Evolutionary conservation across 441 rosid genomes (phyloP).

Genomic region (Syzygium malaccense): DNA sequence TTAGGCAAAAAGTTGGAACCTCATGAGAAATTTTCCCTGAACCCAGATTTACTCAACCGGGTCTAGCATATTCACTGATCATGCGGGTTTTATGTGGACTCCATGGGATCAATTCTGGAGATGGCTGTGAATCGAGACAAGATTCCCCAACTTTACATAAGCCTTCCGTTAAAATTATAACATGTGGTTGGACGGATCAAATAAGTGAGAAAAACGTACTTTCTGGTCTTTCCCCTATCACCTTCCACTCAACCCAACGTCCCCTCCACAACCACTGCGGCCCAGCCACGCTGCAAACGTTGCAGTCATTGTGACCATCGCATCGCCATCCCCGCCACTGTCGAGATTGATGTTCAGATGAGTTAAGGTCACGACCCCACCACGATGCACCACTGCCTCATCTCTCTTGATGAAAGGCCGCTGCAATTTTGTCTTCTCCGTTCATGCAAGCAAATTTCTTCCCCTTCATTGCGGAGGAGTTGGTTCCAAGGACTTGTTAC

Average conservation of each 20-base stretch:
- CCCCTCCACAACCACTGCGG: background rate
- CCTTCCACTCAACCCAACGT: background rate
- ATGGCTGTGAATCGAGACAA: background rate
- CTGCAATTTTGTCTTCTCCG: background rate
- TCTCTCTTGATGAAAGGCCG: background rate
- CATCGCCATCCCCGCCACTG: background rate
- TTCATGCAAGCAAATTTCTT: background rate
- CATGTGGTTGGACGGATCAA: background rate
- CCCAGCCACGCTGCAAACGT: background rate
- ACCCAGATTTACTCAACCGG: too few species aligned
- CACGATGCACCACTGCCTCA: background rate
- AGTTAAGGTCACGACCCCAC: background rate
- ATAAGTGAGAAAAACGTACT: background rate
- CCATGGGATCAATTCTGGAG: rapidly evolving
- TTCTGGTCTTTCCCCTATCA: background rate
- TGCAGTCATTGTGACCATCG: background rate
- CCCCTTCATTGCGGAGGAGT: background rate
- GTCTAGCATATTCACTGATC: too few species aligned
- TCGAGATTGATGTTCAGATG: background rate
- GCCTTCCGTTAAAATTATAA: background rate
- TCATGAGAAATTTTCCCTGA: background rate
- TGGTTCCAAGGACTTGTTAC: too few species aligned
- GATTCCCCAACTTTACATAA: background rate
- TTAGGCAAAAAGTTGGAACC: background rate
- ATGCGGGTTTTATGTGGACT: rapidly evolving